Conservation (phyloP, 169 alveolate species). For the Perkinsus olseni region DNA sequence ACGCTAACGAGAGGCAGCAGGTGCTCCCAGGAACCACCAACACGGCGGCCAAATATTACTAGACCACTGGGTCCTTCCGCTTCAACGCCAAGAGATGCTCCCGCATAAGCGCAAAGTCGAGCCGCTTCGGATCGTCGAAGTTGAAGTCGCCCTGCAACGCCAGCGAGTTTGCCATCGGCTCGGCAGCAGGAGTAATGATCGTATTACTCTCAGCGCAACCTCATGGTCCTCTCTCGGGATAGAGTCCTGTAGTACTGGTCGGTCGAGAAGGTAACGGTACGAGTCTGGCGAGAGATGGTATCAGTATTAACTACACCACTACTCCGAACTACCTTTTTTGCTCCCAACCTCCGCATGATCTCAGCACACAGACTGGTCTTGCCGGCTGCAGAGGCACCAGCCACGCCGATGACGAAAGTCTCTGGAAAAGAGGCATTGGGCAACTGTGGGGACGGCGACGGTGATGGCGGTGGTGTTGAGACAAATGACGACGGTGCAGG, state of each 20-base stretch:
- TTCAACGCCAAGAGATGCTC: slow-evolving; percentile 26
- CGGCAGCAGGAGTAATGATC: background rate
- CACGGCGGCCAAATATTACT: background rate
- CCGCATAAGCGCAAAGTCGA: slow-evolving; percentile 54
- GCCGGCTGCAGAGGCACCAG: slow-evolving; percentile 71
- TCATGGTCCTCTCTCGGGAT: slow-evolving; percentile 46
- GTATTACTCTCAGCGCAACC: slow-evolving; percentile 9
- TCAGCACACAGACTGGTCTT: slow-evolving; percentile 50
- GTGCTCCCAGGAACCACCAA: background rate
- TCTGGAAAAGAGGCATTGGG: background rate
- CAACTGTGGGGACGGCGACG: no score
- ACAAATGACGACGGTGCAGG: background rate
- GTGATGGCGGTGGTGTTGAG: background rate
- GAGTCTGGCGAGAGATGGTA: background rate
- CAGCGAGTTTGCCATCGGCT: background rate
- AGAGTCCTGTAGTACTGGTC: slow-evolving; percentile 52
- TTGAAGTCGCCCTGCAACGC: slow-evolving; percentile 42
- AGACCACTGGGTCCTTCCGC: background rate
- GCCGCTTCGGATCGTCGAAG: slow-evolving; percentile 68
- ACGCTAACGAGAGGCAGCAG: background rate
- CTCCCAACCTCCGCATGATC: slow-evolving; percentile 38
- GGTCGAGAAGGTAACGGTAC: slow-evolving; percentile 15
- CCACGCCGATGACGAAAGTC: slow-evolving; percentile 48
- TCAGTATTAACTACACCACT: background rate
- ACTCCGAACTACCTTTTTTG: slow-evolving; percentile 31